Conservation (phyloP, 805 yeast genomes). For the Kazachstania kunashirensis region DNA sequence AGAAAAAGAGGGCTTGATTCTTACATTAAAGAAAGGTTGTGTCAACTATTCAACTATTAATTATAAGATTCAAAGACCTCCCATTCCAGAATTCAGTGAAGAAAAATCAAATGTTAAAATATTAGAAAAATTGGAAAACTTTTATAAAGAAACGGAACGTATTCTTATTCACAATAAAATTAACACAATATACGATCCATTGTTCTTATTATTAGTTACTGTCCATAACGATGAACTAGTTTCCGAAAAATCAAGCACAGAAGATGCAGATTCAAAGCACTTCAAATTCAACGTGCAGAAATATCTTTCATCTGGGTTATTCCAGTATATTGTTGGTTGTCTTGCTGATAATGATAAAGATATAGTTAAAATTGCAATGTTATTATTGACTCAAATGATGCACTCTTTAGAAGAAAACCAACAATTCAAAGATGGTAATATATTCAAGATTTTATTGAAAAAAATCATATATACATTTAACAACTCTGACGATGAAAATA, state of each 20-base stretch:
- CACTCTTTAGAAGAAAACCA: conserved; percentile 33
- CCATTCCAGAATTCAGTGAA: conserved; percentile 17
- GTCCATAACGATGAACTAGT: conserved; percentile 60
- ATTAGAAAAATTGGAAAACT: conserved; percentile 26
- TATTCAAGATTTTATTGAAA: conserved; percentile 44
- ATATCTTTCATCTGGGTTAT: conserved; percentile 47
- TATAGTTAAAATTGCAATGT: conserved; percentile 31
- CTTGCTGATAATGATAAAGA: conserved; percentile 28
- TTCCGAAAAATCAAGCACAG: conserved; percentile 24
- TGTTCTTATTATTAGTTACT: conserved; percentile 53
- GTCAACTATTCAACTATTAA: conserved; percentile 40
- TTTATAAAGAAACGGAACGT: conserved; percentile 19
- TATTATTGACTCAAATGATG: conserved; percentile 38
- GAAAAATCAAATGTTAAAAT: conserved; percentile 6
- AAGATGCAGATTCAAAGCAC: conserved; percentile 13
- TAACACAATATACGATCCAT: conserved; percentile 49
- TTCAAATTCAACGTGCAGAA: conserved; percentile 42
- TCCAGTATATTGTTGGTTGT: conserved; percentile 38
- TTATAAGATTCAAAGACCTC: conserved; percentile 24
- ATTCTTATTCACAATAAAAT: conserved; percentile 2
- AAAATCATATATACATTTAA: conserved; percentile 32
- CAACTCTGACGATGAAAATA: conserved; percentile 3
- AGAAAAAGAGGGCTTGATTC: conserved; percentile 38
- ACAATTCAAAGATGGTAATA: conserved; percentile 45
- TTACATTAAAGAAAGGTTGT: conserved; percentile 41